Percentiles rank a stretch among this genome's conserved stretches.
These are phyloP conservation scores for Gossypium gossypioides DNA, from an alignment of 441 rosid species.

Conservation along the genomic window DNA sequence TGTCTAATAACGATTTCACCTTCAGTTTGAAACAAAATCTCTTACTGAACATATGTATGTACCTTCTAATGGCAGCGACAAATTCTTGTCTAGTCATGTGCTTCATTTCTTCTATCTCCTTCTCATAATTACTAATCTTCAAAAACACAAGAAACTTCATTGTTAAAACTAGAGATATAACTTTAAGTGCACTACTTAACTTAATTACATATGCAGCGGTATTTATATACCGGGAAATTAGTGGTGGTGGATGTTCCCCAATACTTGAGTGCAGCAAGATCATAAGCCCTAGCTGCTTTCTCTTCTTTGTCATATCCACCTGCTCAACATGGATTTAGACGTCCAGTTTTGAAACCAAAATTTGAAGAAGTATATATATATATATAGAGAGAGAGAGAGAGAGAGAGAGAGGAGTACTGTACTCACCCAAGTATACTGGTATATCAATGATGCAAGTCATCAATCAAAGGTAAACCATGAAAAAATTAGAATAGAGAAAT, in stretches of 20 bases:
- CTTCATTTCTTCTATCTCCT: constrained; percentile 94
- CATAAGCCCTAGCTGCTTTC: constrained; percentile 94
- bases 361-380: background rate
- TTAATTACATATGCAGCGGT: background rate
- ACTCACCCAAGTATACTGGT: constrained; percentile 83
- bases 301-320: constrained; percentile 99
- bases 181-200: background rate
- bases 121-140: constrained; percentile 82
- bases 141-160: background rate
- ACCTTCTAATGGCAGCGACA: constrained; percentile 92
- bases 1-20: background rate
- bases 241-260: constrained; percentile 96
- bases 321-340: constrained; percentile 15
- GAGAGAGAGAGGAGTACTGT: background rate
- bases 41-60: background rate
- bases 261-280: constrained; percentile 81
- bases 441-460: constrained; percentile 12
- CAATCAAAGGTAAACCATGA: constrained; percentile 12
- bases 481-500: constrained; percentile 3
- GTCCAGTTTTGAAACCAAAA: background rate
- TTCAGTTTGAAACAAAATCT: background rate
- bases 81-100: constrained; percentile 95
- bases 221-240: constrained; percentile 57
- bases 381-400: background rate
- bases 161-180: background rate